These are phyloP conservation scores for Bacidia gigantensis DNA, from an alignment of 495 filamentous ascomycete genomes.

Conservation along the genomic window DNA sequence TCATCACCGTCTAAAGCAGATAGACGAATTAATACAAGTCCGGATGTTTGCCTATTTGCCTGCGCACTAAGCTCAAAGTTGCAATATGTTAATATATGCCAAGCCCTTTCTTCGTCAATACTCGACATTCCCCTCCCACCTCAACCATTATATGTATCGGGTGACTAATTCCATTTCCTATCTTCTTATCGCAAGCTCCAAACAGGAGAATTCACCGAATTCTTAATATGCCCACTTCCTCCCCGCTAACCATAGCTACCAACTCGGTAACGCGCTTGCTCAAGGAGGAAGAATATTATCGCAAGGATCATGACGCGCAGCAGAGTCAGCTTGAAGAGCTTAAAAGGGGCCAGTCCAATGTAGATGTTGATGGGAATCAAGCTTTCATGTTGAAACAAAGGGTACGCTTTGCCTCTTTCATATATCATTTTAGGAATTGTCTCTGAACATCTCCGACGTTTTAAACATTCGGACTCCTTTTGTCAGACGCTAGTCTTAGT, in stretches of 20 bases:
- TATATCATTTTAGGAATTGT: too few relatives aligned
- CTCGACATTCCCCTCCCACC: too few relatives aligned
- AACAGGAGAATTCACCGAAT: background rate
- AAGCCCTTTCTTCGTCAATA: background rate
- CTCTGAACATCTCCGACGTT: too few relatives aligned
- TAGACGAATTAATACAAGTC: too few relatives aligned
- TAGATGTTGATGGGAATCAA: conserved; percentile 49
- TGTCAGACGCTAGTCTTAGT: too few relatives aligned
- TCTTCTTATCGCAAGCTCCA: too few relatives aligned
- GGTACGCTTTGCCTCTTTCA: conserved; percentile 48
- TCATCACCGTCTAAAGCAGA: too few relatives aligned
- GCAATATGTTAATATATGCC: background rate
- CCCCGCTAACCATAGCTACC: conserved; percentile 57
- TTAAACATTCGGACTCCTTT: too few relatives aligned
- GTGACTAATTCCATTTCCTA: too few relatives aligned
- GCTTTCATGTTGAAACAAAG: conserved; percentile 69
- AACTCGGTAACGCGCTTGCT: conserved; percentile 65
- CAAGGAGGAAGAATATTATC: conserved; percentile 84
- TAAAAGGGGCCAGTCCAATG: conserved; percentile 21
- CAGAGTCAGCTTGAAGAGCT: conserved; percentile 57
- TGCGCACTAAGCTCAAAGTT: background rate
- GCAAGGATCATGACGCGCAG: conserved; percentile 64
- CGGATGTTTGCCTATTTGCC: background rate
- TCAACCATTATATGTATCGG: too few relatives aligned
- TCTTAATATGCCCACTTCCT: conserved; percentile 52